Conservation (phyloP, 176 grass and related monocot species). For the Hsuehochloa calcarea region DNA sequence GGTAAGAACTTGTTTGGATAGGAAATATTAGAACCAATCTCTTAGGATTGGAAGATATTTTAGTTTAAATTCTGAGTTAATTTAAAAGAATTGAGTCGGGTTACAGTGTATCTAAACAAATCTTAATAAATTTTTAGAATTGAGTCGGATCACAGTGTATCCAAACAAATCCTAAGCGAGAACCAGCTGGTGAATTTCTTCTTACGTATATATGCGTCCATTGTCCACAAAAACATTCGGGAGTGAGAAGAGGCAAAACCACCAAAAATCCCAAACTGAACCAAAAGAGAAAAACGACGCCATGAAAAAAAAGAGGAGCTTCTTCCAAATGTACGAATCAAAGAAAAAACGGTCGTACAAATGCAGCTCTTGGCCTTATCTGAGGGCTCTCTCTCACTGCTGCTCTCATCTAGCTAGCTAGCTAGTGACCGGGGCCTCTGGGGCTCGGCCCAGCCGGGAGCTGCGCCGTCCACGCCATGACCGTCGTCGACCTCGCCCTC, state of each 20-base stretch:
- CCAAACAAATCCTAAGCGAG: no score
- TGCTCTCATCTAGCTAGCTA: not conserved
- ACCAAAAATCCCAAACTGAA: not conserved
- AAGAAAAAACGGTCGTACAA: slow-evolving; percentile 34
- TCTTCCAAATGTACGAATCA: slow-evolving; percentile 39
- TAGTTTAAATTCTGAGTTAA: no score
- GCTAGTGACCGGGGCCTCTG: slow-evolving; percentile 48
- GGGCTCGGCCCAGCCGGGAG: slow-evolving; percentile 41
- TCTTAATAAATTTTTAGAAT: no score
- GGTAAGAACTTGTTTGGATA: no score
- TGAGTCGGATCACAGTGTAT: no score
- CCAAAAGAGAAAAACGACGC: not conserved
- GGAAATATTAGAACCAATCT: no score
- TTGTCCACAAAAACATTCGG: not conserved
- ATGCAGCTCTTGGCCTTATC: slow-evolving; percentile 30
- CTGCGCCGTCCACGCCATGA: slow-evolving; percentile 47
- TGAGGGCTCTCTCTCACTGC: not conserved
- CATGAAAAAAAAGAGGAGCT: slow-evolving; percentile 11
- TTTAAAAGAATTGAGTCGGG: no score
- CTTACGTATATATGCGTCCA: not conserved
- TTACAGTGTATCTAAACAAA: no score
- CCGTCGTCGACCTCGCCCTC: slow-evolving; percentile 11
- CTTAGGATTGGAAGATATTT: no score
- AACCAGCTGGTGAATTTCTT: not conserved
- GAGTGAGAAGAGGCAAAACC: not conserved